These are phyloP conservation scores for Dillenia suffruticosa DNA, from an alignment of 164 flowering plant genomes.

Conservation along the genomic window DNA sequence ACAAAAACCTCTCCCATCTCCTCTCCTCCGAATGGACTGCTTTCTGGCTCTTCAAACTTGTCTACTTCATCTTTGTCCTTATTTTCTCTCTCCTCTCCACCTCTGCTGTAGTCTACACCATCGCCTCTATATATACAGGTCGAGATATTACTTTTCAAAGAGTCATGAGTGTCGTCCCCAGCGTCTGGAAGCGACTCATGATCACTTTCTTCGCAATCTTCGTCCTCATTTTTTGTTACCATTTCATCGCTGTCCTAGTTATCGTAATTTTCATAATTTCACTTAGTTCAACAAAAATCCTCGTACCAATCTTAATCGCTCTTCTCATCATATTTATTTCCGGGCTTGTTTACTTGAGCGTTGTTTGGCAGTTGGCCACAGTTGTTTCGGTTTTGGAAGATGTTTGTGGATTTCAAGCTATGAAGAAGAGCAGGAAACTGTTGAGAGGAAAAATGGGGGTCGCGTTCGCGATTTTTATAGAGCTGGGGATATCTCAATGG, in stretches of 20 bases:
- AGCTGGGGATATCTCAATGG: conserved; percentile 2
- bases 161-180: conserved; percentile 41
- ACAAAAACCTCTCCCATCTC: conserved; percentile 12
- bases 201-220: conserved; percentile 15
- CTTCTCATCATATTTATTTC: conserved; percentile 11
- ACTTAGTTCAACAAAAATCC: not conserved
- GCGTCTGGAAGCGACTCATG: conserved; percentile 41
- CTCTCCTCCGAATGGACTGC: conserved; percentile 21
- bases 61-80: conserved; percentile 26
- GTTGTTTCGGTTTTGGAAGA: conserved; percentile 46
- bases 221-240: conserved; percentile 7
- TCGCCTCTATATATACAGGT: conserved; percentile 36
- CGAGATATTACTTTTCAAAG: conserved; percentile 22
- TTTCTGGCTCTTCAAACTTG: conserved; percentile 21
- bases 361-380: conserved; percentile 36
- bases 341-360: conserved; percentile 28
- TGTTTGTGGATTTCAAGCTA: conserved; percentile 26
- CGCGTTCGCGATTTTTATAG: conserved; percentile 13
- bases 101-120: conserved; percentile 42
- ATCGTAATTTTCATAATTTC: not conserved
- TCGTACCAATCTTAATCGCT: not conserved
- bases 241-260: not conserved
- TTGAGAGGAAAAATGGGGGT: conserved; percentile 29
- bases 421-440: conserved; percentile 31
- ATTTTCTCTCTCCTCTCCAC: conserved; percentile 44